A percentile compares a stretch with the other conserved stretches of the same genome.
Conservation (phyloP, 441 rosid genomes). For the Pelargonium myrrhifolium region DNA sequence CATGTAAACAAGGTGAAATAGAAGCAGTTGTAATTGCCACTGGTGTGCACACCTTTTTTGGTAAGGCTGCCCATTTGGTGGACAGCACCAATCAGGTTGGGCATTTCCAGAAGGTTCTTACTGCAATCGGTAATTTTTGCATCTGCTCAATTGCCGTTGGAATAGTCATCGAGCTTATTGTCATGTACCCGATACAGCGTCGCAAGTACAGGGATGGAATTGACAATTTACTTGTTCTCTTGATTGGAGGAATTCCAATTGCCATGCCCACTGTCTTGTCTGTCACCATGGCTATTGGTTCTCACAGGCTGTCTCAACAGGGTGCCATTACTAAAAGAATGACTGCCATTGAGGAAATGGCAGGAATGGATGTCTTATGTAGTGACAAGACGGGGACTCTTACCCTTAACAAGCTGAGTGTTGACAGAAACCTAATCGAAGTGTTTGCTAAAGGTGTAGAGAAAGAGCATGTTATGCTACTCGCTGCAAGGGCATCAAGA, state of each 20-base stretch:
- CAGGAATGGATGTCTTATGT: constrained; percentile 78
- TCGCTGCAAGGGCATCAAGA: constrained; percentile 91
- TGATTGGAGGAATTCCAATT: constrained; percentile 91
- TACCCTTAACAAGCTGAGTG: constrained; percentile 69
- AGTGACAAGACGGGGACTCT: constrained; percentile 91
- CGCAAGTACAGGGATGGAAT: constrained; percentile 74
- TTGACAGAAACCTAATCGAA: constrained; percentile 66
- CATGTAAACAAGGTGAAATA: constrained; percentile 84
- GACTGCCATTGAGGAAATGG: constrained; percentile 98
- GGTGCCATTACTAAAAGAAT: constrained; percentile 97
- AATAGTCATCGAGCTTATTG: constrained; percentile 47
- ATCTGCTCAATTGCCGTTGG: constrained; percentile 82
- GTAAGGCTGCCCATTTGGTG: constrained; percentile 90
- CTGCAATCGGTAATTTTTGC: constrained; percentile 88
- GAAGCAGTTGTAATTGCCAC: constrained; percentile 89
- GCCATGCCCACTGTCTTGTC: constrained; percentile 66
- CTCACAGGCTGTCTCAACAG: constrained; percentile 74
- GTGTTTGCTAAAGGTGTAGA: constrained; percentile 74
- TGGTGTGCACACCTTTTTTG: constrained; percentile 88
- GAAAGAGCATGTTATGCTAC: constrained; percentile 66
- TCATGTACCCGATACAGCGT: constrained; percentile 72
- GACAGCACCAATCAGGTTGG: constrained; percentile 84
- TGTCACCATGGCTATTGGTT: constrained; percentile 60
- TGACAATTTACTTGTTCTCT: constrained; percentile 72
- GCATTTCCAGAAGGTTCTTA: constrained; percentile 79